Base-by-base conservation (phyloP, 208 protist genomes). In the Phytomonas sp. region DNA sequence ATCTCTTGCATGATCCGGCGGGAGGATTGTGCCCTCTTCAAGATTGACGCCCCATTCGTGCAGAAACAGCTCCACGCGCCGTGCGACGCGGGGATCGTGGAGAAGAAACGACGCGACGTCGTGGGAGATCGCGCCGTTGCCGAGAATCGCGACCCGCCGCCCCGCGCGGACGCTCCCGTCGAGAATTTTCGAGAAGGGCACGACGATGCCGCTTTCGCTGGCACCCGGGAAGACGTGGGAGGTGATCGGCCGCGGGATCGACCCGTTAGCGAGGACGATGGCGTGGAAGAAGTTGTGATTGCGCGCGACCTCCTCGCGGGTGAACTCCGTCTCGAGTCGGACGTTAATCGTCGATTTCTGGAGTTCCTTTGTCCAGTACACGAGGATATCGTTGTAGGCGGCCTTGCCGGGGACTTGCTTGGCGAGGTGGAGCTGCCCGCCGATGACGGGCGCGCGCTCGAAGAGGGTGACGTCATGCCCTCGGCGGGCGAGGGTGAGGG, bases 381-480 rank as follows among this genome's bases (percentile, higher is more conserved):
- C 82, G 13, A 98, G 69, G 56, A 92, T 76, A 36, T 88, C 87
- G 66, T 97, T 86, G 68, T 97, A 98, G 59, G 80, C 80, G 56
- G 97, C 91, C 81, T 98, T 98, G 11, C 96, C 96, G 5, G 94
- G 93, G 0, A 98, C 82, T n/a, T 81, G 69, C 81, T 97, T 97
- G 15, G 96, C 94, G 11, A 97, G 71, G 76, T 98, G 96, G 59
- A 98, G 82, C 81, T 98, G 94, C 0, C 96, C 96, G 8, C 96
- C 96, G 64, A 98, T 93, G 40, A 73, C 63, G 23, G 70, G 65
- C 0, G 66, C 75, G 29, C 80, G 77, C 68, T 97, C 93, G 65
- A 95, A 97, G 0, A 98, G 84, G 4, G 88, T 95, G 13, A 98
- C 95, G 62, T 93, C 78, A 68, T 98, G 94, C 4, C 94, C 96